phyloP scores from a whole-genome alignment of 805 yeast species.

The Saccharomyces jurei region DNA sequence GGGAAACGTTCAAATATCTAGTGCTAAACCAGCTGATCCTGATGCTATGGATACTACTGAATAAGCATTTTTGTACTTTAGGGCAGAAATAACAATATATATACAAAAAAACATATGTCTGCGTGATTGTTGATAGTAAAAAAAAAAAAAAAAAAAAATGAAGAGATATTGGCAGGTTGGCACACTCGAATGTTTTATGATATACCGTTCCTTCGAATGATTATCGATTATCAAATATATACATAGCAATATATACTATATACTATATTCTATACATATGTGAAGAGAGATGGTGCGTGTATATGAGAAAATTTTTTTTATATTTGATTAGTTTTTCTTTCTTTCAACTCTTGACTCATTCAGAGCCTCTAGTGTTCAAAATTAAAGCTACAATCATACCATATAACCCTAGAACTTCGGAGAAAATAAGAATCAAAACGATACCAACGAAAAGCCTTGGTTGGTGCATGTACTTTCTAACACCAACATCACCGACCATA shows the following conservation, averaged over 20 bases:
- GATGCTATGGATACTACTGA: constrained; percentile 31
- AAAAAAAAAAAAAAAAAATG: background rate
- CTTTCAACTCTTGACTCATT: constrained; percentile 15
- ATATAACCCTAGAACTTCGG: constrained; percentile 82
- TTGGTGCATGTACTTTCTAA: constrained; percentile 79
- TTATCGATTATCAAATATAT: background rate
- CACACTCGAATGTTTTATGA: background rate
- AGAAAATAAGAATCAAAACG: constrained; percentile 80
- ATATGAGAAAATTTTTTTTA: background rate
- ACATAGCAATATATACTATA: background rate
- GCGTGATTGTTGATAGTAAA: background rate
- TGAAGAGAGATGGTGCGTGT: background rate
- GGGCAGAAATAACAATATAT: constrained; percentile 1
- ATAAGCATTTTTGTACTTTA: constrained; percentile 7
- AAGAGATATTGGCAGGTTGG: background rate
- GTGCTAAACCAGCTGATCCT: constrained; percentile 12
- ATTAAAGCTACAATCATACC: constrained; percentile 95
- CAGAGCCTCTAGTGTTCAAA: constrained; percentile 81
- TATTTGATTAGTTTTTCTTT: background rate
- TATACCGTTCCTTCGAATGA: background rate
- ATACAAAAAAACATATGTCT: background rate
- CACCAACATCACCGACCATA: constrained; percentile 89
- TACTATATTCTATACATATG: background rate
- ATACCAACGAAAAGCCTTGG: constrained; percentile 85
- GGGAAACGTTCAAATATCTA: constrained; percentile 59